Evolutionary conservation across 148 eudicot genomes (phyloP).

Genomic region (Agrostemma githago): DNA sequence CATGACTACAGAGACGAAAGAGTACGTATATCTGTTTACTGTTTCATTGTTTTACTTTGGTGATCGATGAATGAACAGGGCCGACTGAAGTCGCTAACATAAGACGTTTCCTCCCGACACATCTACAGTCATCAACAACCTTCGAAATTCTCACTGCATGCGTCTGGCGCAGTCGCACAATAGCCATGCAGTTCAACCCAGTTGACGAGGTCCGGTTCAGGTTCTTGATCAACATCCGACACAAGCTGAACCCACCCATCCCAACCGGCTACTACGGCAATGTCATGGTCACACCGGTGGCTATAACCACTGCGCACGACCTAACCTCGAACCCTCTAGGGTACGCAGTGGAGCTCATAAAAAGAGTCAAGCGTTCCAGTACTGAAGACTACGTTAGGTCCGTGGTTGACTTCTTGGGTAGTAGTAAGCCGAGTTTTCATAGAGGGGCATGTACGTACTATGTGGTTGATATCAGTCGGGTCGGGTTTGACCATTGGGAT

Average conservation of each 20-base stretch:
- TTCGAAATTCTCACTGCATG: background rate
- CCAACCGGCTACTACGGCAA: conserved; percentile 7
- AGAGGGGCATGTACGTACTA: background rate
- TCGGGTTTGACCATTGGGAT: background rate
- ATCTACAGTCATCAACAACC: background rate
- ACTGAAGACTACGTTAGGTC: conserved; percentile 4
- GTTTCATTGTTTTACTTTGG: background rate
- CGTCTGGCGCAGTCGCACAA: conserved; percentile 10
- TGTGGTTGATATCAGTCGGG: background rate
- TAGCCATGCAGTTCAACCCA: background rate
- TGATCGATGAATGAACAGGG: conserved; percentile 7
- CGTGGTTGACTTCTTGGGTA: background rate
- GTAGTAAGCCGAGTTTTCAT: background rate
- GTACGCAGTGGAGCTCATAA: conserved; percentile 6
- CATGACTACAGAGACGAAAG: no score
- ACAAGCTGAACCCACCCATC: conserved; percentile 5
- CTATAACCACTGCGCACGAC: background rate
- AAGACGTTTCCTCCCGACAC: background rate
- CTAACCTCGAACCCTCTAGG: background rate
- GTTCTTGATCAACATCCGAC: background rate
- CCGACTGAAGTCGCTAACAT: background rate
- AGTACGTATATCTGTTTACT: no score
- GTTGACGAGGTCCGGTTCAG: background rate
- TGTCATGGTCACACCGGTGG: background rate
- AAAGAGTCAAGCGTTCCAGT: background rate